Conservation (phyloP, 306 rosid genomes). For the Betula pendula region DNA sequence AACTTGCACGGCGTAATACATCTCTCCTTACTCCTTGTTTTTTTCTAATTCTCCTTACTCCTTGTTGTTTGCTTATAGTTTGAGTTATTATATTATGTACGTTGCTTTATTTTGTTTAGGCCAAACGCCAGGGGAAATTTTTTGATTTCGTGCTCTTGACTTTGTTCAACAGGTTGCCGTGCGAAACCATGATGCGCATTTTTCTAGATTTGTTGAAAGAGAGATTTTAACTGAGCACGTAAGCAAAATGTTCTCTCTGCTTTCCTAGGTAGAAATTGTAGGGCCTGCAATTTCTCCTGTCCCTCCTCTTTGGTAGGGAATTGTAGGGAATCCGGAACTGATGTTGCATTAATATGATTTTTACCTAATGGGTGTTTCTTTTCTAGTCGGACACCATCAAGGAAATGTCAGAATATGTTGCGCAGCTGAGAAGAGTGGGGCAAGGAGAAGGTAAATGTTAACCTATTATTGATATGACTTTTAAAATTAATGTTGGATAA, state of each 20-base stretch:
- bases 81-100: conserved; percentile 7
- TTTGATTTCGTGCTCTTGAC: neutral
- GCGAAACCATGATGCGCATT: conserved; percentile 64
- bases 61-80: neutral
- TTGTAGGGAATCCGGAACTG: neutral
- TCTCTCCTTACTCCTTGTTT: conserved; percentile 4
- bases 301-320: too few relatives aligned
- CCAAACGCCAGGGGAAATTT: neutral
- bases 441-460: conserved; percentile 94
- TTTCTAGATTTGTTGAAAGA: conserved; percentile 73
- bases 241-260: neutral
- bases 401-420: conserved; percentile 82
- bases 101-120: conserved; percentile 7
- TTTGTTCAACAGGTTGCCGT: conserved; percentile 61
- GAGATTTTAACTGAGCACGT: conserved; percentile 87
- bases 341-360: neutral
- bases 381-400: conserved; percentile 82
- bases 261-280: neutral
- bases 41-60: too few relatives aligned
- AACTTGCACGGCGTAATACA: conserved; percentile 61
- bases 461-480: too few relatives aligned
- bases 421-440: conserved; percentile 95
- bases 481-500: too few relatives aligned
- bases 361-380: neutral
- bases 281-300: too few relatives aligned